These are phyloP conservation scores for Ambrosia artemisiifolia DNA, from an alignment of 129 eudicot genomes.

Conservation along the genomic window DNA sequence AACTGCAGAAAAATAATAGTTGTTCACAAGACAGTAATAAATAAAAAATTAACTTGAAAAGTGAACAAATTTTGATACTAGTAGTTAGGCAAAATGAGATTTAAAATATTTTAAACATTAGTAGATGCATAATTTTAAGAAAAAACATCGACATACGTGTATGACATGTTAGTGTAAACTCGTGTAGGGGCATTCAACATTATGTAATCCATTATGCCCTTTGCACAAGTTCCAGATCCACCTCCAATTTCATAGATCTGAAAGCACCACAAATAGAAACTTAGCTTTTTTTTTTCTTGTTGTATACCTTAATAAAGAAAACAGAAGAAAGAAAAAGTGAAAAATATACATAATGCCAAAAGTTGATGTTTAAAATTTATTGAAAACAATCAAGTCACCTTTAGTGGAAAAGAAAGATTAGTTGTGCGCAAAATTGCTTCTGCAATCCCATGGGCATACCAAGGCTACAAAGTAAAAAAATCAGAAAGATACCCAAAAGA, in stretches of 20 bases:
- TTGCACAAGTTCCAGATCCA: constrained; percentile 99
- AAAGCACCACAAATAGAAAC: constrained; percentile 16
- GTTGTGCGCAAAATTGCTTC: constrained; percentile 93
- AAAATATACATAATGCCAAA: background rate
- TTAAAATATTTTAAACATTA: background rate
- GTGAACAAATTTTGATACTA: too few relatives aligned
- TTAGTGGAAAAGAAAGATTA: constrained; percentile 86
- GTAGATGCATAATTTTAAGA: constrained; percentile 1
- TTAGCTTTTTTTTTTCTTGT: background rate
- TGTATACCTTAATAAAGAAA: constrained; percentile 1
- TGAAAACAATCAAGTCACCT: constrained; percentile 43
- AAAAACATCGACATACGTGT: constrained; percentile 58
- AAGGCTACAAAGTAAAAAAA: constrained; percentile 57
- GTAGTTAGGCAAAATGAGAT: too few relatives aligned
- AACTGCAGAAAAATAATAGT: constrained; percentile 48
- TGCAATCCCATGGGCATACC: constrained; percentile 99
- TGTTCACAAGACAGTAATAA: constrained; percentile 3
- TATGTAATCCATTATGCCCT: constrained; percentile 96
- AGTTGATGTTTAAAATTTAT: background rate
- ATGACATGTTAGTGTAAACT: constrained; percentile 80
- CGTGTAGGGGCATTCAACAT: constrained; percentile 94
- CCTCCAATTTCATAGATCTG: constrained; percentile 99
- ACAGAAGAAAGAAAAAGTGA: too few relatives aligned
- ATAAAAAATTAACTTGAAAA: too few relatives aligned
- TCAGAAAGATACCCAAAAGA: background rate